Evolutionary conservation across 805 yeast species (phyloP).

Genomic region (Candida boleticola): DNA sequence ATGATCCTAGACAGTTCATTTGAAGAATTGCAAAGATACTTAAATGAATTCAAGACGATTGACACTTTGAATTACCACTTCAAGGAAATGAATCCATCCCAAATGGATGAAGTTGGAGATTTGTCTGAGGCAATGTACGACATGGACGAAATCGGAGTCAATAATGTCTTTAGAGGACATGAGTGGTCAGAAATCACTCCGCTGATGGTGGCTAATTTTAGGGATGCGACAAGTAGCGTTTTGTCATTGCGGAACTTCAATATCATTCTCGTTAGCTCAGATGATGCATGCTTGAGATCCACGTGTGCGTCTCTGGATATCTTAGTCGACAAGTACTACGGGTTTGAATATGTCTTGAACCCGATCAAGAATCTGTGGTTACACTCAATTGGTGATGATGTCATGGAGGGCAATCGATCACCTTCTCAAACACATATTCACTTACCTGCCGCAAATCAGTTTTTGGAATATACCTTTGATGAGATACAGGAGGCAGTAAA

Average conservation of each 20-base stretch:
- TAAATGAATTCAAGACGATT: conserved; percentile 49
- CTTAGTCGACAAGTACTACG: no score
- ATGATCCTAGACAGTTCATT: conserved; percentile 11
- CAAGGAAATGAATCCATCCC: conserved; percentile 8
- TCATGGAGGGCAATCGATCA: no score
- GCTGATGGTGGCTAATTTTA: neutral
- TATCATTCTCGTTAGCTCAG: neutral
- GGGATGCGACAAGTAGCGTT: neutral
- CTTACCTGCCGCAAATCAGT: neutral
- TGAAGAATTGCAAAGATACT: conserved; percentile 31
- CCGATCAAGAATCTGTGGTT: no score
- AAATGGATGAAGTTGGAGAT: conserved; percentile 49
- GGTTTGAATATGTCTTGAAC: no score
- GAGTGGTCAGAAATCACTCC: neutral
- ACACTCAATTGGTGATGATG: no score
- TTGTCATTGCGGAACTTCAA: neutral
- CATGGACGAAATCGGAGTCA: neutral
- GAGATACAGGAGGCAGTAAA: neutral
- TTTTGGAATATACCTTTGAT: neutral
- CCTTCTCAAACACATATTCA: no score
- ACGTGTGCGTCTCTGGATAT: no score
- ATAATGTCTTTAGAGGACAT: neutral
- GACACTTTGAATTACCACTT: conserved; percentile 35
- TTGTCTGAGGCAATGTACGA: conserved; percentile 32
- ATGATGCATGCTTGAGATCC: no score